These are phyloP conservation scores for Leccinum longicurvipes DNA, from an alignment of 768 basidiomycete genomes.

Conservation along the genomic window DNA sequence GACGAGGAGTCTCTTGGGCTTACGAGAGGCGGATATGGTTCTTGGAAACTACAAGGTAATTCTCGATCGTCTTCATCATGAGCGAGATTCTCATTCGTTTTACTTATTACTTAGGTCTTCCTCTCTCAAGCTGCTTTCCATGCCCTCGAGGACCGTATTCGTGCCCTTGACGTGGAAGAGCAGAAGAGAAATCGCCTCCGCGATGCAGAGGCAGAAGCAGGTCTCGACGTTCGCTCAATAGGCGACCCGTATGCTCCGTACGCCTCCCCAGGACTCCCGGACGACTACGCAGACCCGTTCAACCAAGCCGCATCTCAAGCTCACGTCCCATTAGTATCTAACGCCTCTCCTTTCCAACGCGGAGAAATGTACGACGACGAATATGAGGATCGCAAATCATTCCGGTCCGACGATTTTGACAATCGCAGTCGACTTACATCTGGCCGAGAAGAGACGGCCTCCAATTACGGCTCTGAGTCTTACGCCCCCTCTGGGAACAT, in stretches of 20 bases:
- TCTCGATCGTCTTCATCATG: neutral
- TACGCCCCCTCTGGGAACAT: constrained; percentile 95
- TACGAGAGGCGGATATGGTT: constrained; percentile 71
- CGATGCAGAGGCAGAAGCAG: constrained; percentile 71
- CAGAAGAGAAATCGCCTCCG: constrained; percentile 76
- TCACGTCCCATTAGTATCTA: constrained; percentile 76
- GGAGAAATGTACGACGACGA: constrained; percentile 73
- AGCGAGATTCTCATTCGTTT: constrained; percentile 3
- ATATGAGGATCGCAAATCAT: constrained; percentile 72
- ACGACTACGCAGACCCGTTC: constrained; percentile 52
- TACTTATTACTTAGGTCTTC: constrained; percentile 63
- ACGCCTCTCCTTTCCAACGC: constrained; percentile 81
- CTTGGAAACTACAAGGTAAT: constrained; percentile 80
- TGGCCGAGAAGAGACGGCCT: constrained; percentile 71
- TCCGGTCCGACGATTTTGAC: constrained; percentile 77
- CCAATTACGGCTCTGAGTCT: constrained; percentile 86
- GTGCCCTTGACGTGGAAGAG: constrained; percentile 82
- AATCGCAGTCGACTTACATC: constrained; percentile 74
- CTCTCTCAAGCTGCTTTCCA: constrained; percentile 85
- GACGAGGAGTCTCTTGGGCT: constrained; percentile 49
- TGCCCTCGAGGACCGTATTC: constrained; percentile 80
- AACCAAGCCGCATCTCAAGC: constrained; percentile 53
- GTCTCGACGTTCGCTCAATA: constrained; percentile 52
- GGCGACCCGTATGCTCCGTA: constrained; percentile 81
- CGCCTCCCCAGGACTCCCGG: constrained; percentile 45